These are phyloP conservation scores for Metschnikowia bowlesiae DNA, from an alignment of 805 yeast genomes.

Conservation along the genomic window DNA sequence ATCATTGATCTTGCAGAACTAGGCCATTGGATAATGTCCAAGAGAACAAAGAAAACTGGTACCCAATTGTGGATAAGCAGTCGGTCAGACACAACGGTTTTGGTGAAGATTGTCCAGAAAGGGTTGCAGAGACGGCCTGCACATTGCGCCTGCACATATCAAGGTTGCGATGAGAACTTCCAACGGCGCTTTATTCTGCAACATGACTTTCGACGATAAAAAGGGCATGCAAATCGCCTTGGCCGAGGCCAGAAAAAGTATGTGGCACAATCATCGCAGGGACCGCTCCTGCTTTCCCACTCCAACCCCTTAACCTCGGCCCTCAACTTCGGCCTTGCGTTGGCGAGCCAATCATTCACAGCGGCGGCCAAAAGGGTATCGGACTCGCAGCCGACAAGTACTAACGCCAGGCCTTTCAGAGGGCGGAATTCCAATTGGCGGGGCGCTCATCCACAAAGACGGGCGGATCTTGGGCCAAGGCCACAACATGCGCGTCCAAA, in stretches of 20 bases:
- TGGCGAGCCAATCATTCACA: no score
- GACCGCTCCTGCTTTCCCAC: no score
- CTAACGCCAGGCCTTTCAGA: slow-evolving; percentile 53
- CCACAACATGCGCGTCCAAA: slow-evolving; percentile 86
- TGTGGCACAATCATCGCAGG: slow-evolving; percentile 10
- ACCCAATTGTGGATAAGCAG: no score
- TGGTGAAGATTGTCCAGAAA: neutral
- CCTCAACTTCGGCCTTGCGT: no score
- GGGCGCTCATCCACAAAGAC: slow-evolving; percentile 65
- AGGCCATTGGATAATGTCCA: no score
- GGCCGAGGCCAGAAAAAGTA: slow-evolving; percentile 64
- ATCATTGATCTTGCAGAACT: no score
- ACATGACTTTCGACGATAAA: slow-evolving; percentile 56
- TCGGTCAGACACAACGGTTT: no score
- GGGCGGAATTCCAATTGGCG: slow-evolving; percentile 93
- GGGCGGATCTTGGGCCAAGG: slow-evolving; percentile 85
- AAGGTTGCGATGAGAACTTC: neutral
- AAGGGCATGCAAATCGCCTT: slow-evolving; percentile 66
- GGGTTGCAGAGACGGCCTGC: neutral
- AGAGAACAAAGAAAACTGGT: no score
- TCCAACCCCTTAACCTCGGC: no score
- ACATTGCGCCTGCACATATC: neutral
- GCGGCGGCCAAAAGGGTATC: no score
- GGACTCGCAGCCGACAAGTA: neutral
- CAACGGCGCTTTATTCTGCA: neutral